phyloP scores from a whole-genome alignment of 495 filamentous ascomycete species.

The Aspergillus egyptiacus region DNA sequence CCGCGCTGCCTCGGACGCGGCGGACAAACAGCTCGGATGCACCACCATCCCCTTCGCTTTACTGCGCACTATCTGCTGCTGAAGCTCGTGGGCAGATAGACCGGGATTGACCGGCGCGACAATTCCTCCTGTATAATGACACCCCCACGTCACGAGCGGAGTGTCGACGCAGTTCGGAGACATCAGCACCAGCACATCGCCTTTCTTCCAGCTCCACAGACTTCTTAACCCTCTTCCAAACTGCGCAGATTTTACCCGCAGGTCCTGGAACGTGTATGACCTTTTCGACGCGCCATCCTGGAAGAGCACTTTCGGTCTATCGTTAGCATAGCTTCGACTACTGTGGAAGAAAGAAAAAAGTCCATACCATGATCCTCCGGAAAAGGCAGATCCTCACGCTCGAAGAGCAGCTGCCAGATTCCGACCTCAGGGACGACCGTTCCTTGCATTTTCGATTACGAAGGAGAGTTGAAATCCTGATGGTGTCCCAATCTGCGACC shows the following conservation, averaged over 20 bases:
- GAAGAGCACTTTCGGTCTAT: conserved; percentile 40
- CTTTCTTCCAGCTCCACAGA: conserved; percentile 68
- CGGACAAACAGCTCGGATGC: conserved; percentile 51
- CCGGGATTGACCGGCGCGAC: conserved; percentile 75
- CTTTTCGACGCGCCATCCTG: background rate
- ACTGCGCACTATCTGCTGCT: conserved; percentile 70
- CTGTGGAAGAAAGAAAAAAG: too few relatives aligned
- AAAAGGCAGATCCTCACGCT: conserved; percentile 53
- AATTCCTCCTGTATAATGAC: conserved; percentile 68
- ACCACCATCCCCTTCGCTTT: conserved; percentile 67
- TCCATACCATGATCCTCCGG: conserved; percentile 39
- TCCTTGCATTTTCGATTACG: background rate
- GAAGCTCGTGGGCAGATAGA: conserved; percentile 72
- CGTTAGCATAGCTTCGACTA: too few relatives aligned
- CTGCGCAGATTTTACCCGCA: conserved; percentile 18
- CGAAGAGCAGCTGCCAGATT: conserved; percentile 51
- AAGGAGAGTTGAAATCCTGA: background rate
- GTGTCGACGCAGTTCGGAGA: conserved; percentile 65
- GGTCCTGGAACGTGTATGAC: background rate
- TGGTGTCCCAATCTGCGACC: background rate
- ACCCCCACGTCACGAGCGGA: conserved; percentile 62
- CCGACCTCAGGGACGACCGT: background rate
- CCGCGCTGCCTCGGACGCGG: conserved; percentile 54
- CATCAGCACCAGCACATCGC: conserved; percentile 60
- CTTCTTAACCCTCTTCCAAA: conserved; percentile 67